Percentiles rank a stretch among this genome's conserved stretches.
Evolutionary conservation across 108 stramenopile species (phyloP).

Genomic region (Licmophora abbreviata): DNA sequence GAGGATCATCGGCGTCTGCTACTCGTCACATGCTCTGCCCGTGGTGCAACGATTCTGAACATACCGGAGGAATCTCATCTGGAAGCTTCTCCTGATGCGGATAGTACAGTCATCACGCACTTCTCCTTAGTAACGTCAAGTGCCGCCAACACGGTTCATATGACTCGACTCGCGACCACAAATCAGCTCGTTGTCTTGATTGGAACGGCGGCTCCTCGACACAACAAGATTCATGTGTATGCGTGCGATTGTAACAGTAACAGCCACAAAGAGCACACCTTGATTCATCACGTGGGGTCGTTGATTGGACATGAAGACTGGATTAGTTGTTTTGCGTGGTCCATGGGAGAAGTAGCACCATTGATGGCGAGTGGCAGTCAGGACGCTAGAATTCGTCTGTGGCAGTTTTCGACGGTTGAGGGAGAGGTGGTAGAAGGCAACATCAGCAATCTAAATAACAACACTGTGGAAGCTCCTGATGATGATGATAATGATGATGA

Average conservation of each 20-base stretch:
- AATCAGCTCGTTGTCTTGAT: constrained; percentile 36
- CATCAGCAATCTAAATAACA: not conserved
- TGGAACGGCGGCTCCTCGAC: constrained; percentile 65
- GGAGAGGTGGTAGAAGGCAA: not conserved
- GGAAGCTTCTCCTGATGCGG: not conserved
- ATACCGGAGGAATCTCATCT: constrained; percentile 7
- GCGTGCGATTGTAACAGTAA: constrained; percentile 7
- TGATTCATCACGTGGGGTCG: constrained; percentile 29
- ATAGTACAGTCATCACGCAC: not conserved
- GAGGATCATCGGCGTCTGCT: not conserved
- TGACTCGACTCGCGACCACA: constrained; percentile 10
- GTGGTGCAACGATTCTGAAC: too few relatives aligned
- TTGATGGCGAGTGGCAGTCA: constrained; percentile 76
- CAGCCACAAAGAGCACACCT: too few relatives aligned
- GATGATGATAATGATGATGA: constrained; percentile 33
- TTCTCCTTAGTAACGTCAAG: not conserved
- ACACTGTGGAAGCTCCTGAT: constrained; percentile 8
- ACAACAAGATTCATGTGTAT: constrained; percentile 74
- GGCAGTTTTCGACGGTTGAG: constrained; percentile 51
- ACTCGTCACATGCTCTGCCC: constrained; percentile 21
- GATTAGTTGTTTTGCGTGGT: constrained; percentile 73
- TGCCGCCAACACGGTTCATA: constrained; percentile 34
- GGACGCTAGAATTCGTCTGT: constrained; percentile 77
- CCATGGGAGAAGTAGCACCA: not conserved
- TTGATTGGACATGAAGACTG: constrained; percentile 81